Base-by-base conservation (phyloP, 2,329 filamentous ascomycete species). In the Juglanconis oblonga region DNA sequence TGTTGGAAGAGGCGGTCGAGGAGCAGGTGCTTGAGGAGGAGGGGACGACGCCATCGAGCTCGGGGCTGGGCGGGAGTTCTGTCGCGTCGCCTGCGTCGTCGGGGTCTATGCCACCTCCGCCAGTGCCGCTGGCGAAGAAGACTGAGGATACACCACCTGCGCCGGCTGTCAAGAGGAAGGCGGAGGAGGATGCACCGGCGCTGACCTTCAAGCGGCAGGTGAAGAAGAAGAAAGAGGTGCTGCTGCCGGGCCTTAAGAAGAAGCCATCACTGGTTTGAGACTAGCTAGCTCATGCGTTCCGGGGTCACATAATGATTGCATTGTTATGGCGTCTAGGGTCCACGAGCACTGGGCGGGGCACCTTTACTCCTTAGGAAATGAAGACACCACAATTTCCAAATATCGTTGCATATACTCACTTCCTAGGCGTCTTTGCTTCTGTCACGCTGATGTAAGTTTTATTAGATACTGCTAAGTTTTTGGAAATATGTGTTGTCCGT, bases 181-280 rank as follows among this genome's bases (percentile, higher is more conserved):
- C 70, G 48, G 70, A 71, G 10, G 70, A 72, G 31, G 62, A 71
- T 10, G 56, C 63, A 64, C 53, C 54, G 2, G 11, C 53, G 14
- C 77, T 86, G 3, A 86, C 85, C 0, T 96, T 94, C 69, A 89
- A 90, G 73, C 81, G 90, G 62, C 84, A 87, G 48, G 81, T 88
- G 52, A 97, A 96, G 77, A 89, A 91, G 77, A 98, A 97, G 78
- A 96, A 95, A 74, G 84, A 89, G 59, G 79, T 86, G 0, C 87
- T 88, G 13, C 78, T 87, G 29, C 74, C 97, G 52, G 92, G 93
- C 1, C 93, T 97, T 68, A 97, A 97, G 79, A 95, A 91, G 81
- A 94, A 92, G 55, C 45, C 14, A 14, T 29, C 47, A 13, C 35
- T 10, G 14, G 29, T 4, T 11, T 51, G 36, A 10, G 54, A 17